Conservation (phyloP, 2,329 filamentous ascomycete species). For the Elsinoe fawcettii region DNA sequence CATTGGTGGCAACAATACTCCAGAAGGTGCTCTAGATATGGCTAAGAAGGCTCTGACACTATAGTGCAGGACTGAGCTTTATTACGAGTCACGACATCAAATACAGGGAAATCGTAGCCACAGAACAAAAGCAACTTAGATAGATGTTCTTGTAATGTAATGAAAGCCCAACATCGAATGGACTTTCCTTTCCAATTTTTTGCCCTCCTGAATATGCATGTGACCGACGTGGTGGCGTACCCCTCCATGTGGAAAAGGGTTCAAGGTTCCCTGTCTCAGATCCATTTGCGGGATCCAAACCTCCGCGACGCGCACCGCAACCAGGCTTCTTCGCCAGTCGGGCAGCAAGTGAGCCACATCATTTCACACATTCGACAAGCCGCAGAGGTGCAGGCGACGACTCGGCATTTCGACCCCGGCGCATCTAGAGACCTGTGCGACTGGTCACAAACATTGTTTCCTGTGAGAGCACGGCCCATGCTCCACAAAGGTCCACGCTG, state of each 20-base stretch:
- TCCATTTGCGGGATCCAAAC: constrained; percentile 9
- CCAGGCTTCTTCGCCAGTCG: constrained; percentile 2
- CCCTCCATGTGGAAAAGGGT: not conserved
- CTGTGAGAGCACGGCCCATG: constrained; percentile 4
- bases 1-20: constrained; percentile 90
- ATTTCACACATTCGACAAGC: not conserved
- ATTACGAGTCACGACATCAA: not conserved
- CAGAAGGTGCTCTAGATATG: constrained; percentile 81
- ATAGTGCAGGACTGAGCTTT: constrained; percentile 18
- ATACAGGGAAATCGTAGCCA: not conserved
- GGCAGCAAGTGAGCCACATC: constrained; percentile 3
- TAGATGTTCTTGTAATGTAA: not conserved
- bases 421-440: not conserved
- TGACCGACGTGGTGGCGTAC: not conserved
- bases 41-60: constrained; percentile 61
- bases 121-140: not conserved
- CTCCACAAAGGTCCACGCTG: constrained; percentile 12
- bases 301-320: constrained; percentile 8
- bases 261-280: constrained; percentile 2
- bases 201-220: not conserved
- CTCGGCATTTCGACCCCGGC: not conserved
- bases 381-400: not conserved
- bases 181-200: not conserved
- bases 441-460: constrained; percentile 8
- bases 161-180: not conserved